Conservation (phyloP, 2,329 filamentous ascomycete species). For the Curvularia hawaiiensis region DNA sequence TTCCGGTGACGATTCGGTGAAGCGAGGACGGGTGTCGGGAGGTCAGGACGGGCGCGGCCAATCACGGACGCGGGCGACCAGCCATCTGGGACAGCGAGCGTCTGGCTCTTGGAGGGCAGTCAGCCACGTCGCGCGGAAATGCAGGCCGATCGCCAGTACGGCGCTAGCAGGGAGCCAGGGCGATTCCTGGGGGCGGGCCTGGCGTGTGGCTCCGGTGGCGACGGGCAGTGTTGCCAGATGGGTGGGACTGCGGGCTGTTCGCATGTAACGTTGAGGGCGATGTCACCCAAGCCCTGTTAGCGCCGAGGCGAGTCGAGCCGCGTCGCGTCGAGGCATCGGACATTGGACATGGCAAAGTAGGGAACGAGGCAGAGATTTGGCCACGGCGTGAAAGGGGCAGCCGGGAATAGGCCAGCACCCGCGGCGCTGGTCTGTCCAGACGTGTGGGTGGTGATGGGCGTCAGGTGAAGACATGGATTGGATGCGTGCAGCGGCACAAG, state of each 20-base stretch:
- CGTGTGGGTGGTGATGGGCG: constrained; percentile 3
- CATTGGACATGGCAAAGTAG: constrained; percentile 16
- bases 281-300: constrained; percentile 22
- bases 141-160: constrained; percentile 8
- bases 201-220: constrained; percentile 3
- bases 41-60: constrained; percentile 19
- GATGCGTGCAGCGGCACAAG: constrained; percentile 4
- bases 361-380: constrained; percentile 2
- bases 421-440: constrained; percentile 1
- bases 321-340: constrained; percentile 4
- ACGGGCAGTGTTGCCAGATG: constrained; percentile 3
- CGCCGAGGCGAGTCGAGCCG: background rate
- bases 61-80: constrained; percentile 14
- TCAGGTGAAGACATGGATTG: constrained; percentile 5
- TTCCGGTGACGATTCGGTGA: constrained; percentile 16
- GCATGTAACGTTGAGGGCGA: constrained; percentile 20
- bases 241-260: constrained; percentile 10
- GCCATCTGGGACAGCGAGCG: constrained; percentile 15
- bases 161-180: constrained; percentile 1
- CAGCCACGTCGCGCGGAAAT: constrained; percentile 23
- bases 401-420: background rate
- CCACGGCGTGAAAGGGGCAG: constrained; percentile 1
- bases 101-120: constrained; percentile 20
- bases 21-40: constrained; percentile 15
- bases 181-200: constrained; percentile 10